Evolutionary conservation across 305 asterid genomes (phyloP).

Genomic region (Fraxinus floribunda): DNA sequence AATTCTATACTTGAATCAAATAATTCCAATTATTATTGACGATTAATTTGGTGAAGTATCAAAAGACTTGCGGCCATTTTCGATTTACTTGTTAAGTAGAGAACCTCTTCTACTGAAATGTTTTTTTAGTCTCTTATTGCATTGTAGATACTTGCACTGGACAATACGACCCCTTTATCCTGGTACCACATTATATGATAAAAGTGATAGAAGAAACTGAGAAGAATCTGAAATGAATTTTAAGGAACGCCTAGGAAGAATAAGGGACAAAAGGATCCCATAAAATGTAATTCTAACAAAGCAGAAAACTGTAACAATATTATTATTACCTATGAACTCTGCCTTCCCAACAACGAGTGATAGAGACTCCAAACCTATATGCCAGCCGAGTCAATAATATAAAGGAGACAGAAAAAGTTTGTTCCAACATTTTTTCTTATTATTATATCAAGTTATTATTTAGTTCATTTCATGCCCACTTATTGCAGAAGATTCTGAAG

Average conservation of each 20-base stretch:
- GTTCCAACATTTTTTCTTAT: neutral
- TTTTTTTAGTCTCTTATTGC: neutral
- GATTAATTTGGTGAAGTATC: neutral
- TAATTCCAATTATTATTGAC: too few relatives aligned
- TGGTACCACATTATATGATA: neutral
- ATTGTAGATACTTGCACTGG: neutral
- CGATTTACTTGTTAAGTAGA: too few relatives aligned
- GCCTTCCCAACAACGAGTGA: neutral
- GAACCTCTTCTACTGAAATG: neutral
- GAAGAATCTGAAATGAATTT: neutral
- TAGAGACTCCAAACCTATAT: neutral
- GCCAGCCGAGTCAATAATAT: neutral
- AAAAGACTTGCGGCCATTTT: neutral
- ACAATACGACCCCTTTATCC: neutral
- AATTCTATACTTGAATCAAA: too few relatives aligned
- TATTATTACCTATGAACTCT: neutral
- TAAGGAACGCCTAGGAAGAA: neutral
- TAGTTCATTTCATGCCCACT: neutral
- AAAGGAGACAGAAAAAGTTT: neutral
- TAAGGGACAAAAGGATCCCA: neutral
- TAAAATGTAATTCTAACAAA: neutral
- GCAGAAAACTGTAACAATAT: neutral
- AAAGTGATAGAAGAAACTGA: neutral
- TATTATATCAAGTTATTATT: neutral
- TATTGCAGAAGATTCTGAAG: constrained; percentile 37